Evolutionary conservation across 345 rosid genomes (phyloP).

Genomic region (Hypericum androsaemum): DNA sequence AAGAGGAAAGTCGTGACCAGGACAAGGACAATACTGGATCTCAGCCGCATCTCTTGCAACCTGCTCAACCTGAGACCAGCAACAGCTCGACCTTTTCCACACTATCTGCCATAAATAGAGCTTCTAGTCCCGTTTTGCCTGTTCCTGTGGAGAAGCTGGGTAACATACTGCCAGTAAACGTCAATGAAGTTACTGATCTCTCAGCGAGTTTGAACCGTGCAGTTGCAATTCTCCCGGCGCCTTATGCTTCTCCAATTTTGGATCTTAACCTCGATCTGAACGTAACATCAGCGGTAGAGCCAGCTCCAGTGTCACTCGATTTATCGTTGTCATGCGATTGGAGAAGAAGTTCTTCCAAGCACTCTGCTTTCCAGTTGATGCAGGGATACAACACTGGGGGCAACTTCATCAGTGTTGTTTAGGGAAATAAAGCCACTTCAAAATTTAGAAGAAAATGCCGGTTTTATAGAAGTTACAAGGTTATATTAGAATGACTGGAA

Average conservation of each 20-base stretch:
- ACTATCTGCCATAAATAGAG: conserved; percentile 29
- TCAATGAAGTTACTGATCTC: conserved; percentile 12
- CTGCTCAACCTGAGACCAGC: conserved; percentile 21
- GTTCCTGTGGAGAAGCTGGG: conserved; percentile 28
- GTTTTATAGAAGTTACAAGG: conserved; percentile 9
- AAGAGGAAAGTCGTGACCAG: conserved; percentile 28
- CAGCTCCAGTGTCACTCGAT: conserved; percentile 47
- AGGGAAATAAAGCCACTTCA: conserved; percentile 16
- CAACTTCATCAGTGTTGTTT: conserved; percentile 57
- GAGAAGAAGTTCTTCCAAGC: conserved; percentile 36
- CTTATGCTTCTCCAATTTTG: conserved; percentile 16
- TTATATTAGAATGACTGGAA: conserved; percentile 24
- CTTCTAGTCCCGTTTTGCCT: conserved; percentile 21
- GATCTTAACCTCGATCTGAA: conserved; percentile 33
- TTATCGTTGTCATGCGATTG: conserved; percentile 41
- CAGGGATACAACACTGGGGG: conserved; percentile 51
- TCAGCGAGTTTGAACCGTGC: conserved; percentile 25
- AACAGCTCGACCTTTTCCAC: conserved; percentile 19
- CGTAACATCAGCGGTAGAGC: conserved; percentile 7
- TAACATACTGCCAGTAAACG: conserved; percentile 16
- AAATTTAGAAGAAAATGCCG: conserved; percentile 21
- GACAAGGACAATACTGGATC: conserved; percentile 18
- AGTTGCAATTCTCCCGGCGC: conserved; percentile 17
- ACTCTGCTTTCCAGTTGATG: conserved; percentile 39
- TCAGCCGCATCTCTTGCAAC: conserved; percentile 18